These are phyloP conservation scores for Stellera chamaejasme DNA, from an alignment of 345 rosid genomes.

Conservation along the genomic window DNA sequence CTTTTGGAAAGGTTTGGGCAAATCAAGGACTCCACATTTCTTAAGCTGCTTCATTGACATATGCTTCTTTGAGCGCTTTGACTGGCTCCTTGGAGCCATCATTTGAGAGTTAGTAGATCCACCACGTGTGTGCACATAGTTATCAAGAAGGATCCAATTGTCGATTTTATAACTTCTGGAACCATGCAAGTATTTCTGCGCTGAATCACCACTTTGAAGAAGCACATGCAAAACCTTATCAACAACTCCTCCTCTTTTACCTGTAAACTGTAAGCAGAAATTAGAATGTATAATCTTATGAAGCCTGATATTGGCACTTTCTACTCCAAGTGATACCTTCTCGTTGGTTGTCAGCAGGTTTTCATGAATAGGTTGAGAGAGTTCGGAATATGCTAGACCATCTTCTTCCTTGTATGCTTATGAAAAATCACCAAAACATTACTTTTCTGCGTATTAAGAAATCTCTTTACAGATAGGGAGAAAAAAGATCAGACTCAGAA, in stretches of 20 bases:
- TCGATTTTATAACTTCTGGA: constrained; percentile 53
- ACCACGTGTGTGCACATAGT: constrained; percentile 41
- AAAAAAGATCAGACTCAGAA: neutral
- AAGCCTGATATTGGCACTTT: constrained; percentile 3
- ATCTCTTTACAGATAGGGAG: too few relatives aligned
- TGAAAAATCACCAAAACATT: constrained; percentile 2
- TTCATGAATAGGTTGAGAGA: constrained; percentile 45
- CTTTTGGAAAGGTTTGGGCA: constrained; percentile 50
- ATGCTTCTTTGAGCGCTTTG: constrained; percentile 72
- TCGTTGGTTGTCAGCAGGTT: constrained; percentile 38
- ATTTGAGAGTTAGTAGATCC: constrained; percentile 31
- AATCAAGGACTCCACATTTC: constrained; percentile 45
- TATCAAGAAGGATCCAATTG: constrained; percentile 78
- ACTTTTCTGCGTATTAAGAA: too few relatives aligned
- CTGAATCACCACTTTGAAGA: constrained; percentile 73
- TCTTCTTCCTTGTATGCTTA: constrained; percentile 39
- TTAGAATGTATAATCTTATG: neutral
- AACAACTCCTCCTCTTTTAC: constrained; percentile 40
- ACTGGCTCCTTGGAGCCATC: constrained; percentile 36
- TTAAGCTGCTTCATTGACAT: constrained; percentile 78
- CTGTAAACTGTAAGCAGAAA: constrained; percentile 32
- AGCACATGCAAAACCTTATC: constrained; percentile 63
- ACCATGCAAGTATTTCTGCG: constrained; percentile 74
- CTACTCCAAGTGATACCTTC: constrained; percentile 30
- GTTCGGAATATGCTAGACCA: constrained; percentile 38